Conservation (phyloP, 108 stramenopile genomes). For the Discostella stelligeroides region DNA sequence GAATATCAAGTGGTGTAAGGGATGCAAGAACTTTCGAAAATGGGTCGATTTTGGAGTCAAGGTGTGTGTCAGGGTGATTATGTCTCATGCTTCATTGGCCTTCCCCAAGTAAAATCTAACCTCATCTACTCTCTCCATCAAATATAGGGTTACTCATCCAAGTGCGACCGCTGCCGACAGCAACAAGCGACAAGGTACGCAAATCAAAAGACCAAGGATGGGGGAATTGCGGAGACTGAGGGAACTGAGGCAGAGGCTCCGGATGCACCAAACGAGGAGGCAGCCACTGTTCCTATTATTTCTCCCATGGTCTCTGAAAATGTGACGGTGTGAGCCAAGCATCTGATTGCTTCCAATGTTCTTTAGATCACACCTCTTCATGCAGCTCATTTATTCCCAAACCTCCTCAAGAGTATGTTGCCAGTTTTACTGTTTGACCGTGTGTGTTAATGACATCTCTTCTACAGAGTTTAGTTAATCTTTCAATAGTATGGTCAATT, state of each 20-base stretch:
- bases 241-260: not conserved
- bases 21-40: conserved; percentile 52
- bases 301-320: not conserved
- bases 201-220: conserved; percentile 9
- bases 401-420: not conserved
- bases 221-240: not conserved
- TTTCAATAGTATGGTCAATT: too few species aligned
- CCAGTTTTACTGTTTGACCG: not conserved
- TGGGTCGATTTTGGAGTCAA: conserved; percentile 52
- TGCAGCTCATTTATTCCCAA: not conserved
- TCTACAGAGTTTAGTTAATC: too few species aligned
- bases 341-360: not conserved
- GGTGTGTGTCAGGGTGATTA: conserved; percentile 40
- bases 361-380: not conserved
- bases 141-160: conserved; percentile 45
- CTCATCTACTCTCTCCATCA: not conserved
- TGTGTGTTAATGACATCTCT: not conserved
- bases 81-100: too few species aligned
- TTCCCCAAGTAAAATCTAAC: too few species aligned
- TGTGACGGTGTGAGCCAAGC: not conserved
- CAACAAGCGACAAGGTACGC: conserved; percentile 45
- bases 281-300: not conserved
- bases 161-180: conserved; percentile 43
- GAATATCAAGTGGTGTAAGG: conserved; percentile 54
- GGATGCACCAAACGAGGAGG: too few species aligned